These are phyloP conservation scores for Boletus vinaceobasis DNA, from an alignment of 768 basidiomycete species.

Conservation along the genomic window DNA sequence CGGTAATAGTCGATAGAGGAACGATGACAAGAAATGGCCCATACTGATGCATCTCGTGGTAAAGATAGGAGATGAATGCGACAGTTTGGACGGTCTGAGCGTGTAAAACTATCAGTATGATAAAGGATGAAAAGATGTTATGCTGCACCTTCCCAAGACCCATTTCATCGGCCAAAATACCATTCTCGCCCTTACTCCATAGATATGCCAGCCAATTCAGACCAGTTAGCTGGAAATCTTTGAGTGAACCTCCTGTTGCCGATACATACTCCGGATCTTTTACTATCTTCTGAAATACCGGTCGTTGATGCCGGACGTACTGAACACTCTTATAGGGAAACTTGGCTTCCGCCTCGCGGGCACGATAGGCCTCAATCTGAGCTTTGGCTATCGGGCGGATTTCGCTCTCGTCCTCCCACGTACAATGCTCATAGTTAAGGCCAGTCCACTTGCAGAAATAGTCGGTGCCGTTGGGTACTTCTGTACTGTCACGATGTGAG, in stretches of 20 bases:
- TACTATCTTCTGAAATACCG: slow-evolving; percentile 75
- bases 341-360: slow-evolving; percentile 70
- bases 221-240: slow-evolving; percentile 98
- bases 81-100: slow-evolving; percentile 91
- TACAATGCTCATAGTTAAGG: slow-evolving; percentile 90
- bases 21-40: slow-evolving; percentile 98
- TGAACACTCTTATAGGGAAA: slow-evolving; percentile 81
- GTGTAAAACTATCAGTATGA: slow-evolving; percentile 10
- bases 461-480: slow-evolving; percentile 52
- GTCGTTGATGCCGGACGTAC: slow-evolving; percentile 67
- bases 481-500: slow-evolving; percentile 62
- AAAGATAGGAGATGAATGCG: slow-evolving; percentile 90
- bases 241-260: slow-evolving; percentile 77
- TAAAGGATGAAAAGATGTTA: background rate
- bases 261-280: slow-evolving; percentile 86
- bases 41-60: slow-evolving; percentile 87
- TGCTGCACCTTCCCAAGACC: slow-evolving; percentile 84
- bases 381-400: slow-evolving; percentile 73
- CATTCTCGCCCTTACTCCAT: slow-evolving; percentile 93
- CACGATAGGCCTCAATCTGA: slow-evolving; percentile 76
- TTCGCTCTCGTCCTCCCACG: slow-evolving; percentile 88
- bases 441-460: slow-evolving; percentile 98
- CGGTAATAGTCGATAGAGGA: slow-evolving; percentile 94
- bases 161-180: slow-evolving; percentile 99
- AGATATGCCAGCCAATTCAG: slow-evolving; percentile 98